Conservation (phyloP, 2,329 filamentous ascomycete genomes). For the Penicillium sp. region DNA sequence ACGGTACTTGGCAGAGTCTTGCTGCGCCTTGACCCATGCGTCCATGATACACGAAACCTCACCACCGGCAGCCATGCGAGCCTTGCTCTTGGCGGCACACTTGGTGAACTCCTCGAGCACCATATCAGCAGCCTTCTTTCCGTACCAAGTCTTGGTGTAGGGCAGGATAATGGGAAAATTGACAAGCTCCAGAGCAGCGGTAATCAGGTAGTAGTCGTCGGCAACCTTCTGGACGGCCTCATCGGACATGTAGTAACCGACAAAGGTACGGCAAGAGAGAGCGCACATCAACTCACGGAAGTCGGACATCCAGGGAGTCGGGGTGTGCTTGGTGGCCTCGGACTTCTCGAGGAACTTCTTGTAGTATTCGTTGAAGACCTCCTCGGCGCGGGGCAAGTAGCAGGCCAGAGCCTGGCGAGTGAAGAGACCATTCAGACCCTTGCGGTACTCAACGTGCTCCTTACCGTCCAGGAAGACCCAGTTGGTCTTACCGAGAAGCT, state of each 20-base stretch:
- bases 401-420: slow-evolving; percentile 81
- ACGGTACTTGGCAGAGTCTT: slow-evolving; percentile 78
- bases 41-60: slow-evolving; percentile 92
- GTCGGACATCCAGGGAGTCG: slow-evolving; percentile 81
- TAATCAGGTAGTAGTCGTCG: slow-evolving; percentile 95
- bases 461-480: slow-evolving; percentile 98
- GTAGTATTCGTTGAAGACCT: slow-evolving; percentile 87
- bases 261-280: slow-evolving; percentile 93
- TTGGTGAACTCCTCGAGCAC: slow-evolving; percentile 84
- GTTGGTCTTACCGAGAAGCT: slow-evolving; percentile 86
- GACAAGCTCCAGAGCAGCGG: slow-evolving; percentile 90
- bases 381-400: slow-evolving; percentile 90
- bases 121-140: slow-evolving; percentile 92
- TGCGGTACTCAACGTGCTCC: slow-evolving; percentile 93
- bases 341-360: slow-evolving; percentile 73
- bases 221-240: slow-evolving; percentile 90
- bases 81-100: slow-evolving; percentile 90
- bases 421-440: slow-evolving; percentile 92
- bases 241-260: slow-evolving; percentile 90
- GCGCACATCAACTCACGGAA: slow-evolving; percentile 96
- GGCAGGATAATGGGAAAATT: slow-evolving; percentile 97
- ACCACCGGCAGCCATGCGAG: slow-evolving; percentile 84
- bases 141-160: slow-evolving; percentile 94
- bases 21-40: slow-evolving; percentile 84
- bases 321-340: slow-evolving; percentile 67